Evolutionary conservation across 495 filamentous ascomycete genomes (phyloP), one percentile per base, ranked within the genome.

Genomic region (Hypoxylon fragiforme): DNA sequence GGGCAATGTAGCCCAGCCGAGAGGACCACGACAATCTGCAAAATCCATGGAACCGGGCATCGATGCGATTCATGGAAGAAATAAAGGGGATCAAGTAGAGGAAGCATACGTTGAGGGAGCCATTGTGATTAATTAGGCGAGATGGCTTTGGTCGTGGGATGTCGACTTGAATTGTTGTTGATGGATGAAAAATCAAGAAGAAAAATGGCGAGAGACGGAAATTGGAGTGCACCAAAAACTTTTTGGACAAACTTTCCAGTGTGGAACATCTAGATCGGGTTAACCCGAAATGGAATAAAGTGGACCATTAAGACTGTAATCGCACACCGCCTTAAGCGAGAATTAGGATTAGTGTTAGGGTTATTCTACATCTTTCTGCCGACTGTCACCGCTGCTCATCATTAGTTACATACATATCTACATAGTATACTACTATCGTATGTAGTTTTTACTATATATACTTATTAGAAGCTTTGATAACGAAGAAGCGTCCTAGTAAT

Each of bases 21-120:
- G 83, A 85, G 77, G 85, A 81, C 83, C 78, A 84, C 80, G 81
- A 83, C 83, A 84, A 88, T 85, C 76, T 73, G 69, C 75, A 73
- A 70, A 66, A 75, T 67, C 72, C 69, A 66, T 64, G 41, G 63
- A 60, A 81, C 68, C 77, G 77, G 73, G 74, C 73, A 77, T 75
- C 77, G 77, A 76, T 75, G 69, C 76, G 73, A 70, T 68, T 68
- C 58, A 55, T 69, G 52, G 37, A 48, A 72, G 66, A 76, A 68
- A 69, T 67, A 62, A 56, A 73, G 63, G 64, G 64, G 66, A 56
- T n/a, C 40, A 56, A 47, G 63, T 68, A 67, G 63, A 73, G 73
- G 52, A 69, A 70, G 65, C 85, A 82, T 88, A 89, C 85, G 84
- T 84, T 69, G 80, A 72, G 64, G 80, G 65, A 73, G 73, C 70